These are phyloP conservation scores for Vitis hybrid DNA, from an alignment of 177 flowering plant genomes.

Conservation along the genomic window DNA sequence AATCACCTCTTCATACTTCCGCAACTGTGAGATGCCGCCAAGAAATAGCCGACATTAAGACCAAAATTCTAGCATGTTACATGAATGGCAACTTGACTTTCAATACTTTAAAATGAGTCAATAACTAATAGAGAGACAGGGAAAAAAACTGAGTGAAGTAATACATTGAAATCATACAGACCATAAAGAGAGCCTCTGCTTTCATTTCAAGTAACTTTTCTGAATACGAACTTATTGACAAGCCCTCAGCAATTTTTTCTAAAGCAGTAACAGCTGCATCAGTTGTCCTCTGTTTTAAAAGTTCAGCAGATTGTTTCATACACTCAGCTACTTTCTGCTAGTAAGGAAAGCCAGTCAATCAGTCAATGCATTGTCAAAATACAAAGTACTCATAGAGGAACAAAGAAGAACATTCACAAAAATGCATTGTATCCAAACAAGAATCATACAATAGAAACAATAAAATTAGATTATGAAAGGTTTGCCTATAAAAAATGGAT, in stretches of 20 bases:
- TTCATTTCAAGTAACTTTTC: conserved; percentile 81
- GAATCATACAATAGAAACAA: no score
- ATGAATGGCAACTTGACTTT: neutral
- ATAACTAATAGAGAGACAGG: neutral
- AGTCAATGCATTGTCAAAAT: neutral
- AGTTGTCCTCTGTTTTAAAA: conserved; percentile 48
- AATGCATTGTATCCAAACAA: no score
- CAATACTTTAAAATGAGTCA: neutral
- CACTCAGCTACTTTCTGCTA: conserved; percentile 65
- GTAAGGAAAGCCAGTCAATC: conserved; percentile 15
- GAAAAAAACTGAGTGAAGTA: neutral
- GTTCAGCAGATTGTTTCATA: conserved; percentile 41
- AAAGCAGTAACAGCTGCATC: conserved; percentile 59
- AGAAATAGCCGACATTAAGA: conserved; percentile 8
- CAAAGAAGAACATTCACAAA: neutral
- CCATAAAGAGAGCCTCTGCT: conserved; percentile 78
- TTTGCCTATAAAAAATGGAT: neutral
- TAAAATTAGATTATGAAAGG: no score
- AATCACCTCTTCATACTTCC: conserved; percentile 69
- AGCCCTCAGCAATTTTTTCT: conserved; percentile 52
- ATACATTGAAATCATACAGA: conserved; percentile 29
- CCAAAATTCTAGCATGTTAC: neutral
- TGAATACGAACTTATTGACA: conserved; percentile 62
- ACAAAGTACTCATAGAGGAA: no score
- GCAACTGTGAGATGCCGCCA: conserved; percentile 44